These are phyloP conservation scores for Suillus spraguei DNA, from an alignment of 768 basidiomycete species.

Conservation along the genomic window DNA sequence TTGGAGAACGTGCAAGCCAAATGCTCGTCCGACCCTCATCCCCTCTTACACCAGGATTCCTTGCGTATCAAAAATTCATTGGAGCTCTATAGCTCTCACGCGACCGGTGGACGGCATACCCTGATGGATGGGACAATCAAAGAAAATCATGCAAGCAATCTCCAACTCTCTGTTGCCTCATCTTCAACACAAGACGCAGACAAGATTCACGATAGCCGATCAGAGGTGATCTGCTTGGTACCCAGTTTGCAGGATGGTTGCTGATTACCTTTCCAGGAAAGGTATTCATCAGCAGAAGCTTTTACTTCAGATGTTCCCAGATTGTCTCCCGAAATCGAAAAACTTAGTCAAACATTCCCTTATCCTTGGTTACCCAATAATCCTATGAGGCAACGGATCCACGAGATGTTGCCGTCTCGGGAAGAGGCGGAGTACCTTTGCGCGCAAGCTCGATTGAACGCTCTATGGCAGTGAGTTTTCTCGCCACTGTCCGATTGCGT, in stretches of 20 bases:
- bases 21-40: slow-evolving; percentile 46
- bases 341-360: slow-evolving; percentile 68
- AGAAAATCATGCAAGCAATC: slow-evolving; percentile 18
- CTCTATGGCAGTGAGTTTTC: slow-evolving; percentile 68
- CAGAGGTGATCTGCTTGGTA: slow-evolving; percentile 24
- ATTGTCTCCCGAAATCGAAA: slow-evolving; percentile 37
- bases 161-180: slow-evolving; percentile 9
- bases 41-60: slow-evolving; percentile 59
- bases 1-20: slow-evolving; percentile 47
- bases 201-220: slow-evolving; percentile 19
- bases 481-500: slow-evolving; percentile 10
- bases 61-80: slow-evolving; percentile 67
- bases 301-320: slow-evolving; percentile 17
- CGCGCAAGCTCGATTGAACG: slow-evolving; percentile 64
- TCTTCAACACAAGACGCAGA: slow-evolving; percentile 13
- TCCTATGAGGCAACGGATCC: slow-evolving; percentile 62
- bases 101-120: slow-evolving; percentile 18
- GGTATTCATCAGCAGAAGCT: slow-evolving; percentile 28
- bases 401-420: slow-evolving; percentile 61
- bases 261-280: slow-evolving; percentile 22
- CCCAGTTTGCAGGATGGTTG: not conserved
- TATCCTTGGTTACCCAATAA: slow-evolving; percentile 70
- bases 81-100: slow-evolving; percentile 53
- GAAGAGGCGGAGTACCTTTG: slow-evolving; percentile 62
- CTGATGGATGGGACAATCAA: slow-evolving; percentile 10